These are phyloP conservation scores for Diospyros kaki DNA, from an alignment of 148 eudicot genomes.

Conservation along the genomic window DNA sequence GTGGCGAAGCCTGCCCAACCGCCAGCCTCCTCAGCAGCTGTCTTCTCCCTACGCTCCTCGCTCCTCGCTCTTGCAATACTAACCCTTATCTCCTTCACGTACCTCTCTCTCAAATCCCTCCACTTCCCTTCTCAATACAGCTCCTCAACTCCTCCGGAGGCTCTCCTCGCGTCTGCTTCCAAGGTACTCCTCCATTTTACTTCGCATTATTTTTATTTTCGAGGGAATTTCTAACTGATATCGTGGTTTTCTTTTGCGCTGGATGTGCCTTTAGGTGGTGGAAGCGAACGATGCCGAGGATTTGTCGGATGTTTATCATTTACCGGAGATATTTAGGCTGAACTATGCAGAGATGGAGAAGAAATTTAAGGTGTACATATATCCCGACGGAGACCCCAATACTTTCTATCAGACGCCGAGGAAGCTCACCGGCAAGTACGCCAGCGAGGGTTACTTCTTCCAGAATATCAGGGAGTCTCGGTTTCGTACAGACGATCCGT, in stretches of 20 bases:
- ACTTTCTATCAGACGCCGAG: conserved; percentile 91
- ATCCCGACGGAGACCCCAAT: conserved; percentile 73
- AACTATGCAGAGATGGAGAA: conserved; percentile 76
- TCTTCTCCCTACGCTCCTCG: conserved; percentile 49
- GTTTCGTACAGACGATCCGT: conserved; percentile 76
- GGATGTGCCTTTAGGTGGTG: conserved; percentile 10
- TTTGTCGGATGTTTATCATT: conserved; percentile 49
- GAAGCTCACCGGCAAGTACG: conserved; percentile 85
- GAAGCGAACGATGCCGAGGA: conserved; percentile 18
- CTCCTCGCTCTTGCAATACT: conserved; percentile 59
- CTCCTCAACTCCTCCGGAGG: conserved; percentile 17
- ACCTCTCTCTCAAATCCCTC: conserved; percentile 60
- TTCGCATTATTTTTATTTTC: conserved; percentile 6
- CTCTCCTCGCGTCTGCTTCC: conserved; percentile 11
- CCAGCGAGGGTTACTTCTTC: conserved; percentile 91
- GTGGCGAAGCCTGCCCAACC: conserved; percentile 35
- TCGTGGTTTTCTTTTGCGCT: not conserved
- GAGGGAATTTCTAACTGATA: not conserved
- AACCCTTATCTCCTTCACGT: conserved; percentile 61
- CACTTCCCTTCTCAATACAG: conserved; percentile 29
- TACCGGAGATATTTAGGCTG: conserved; percentile 51
- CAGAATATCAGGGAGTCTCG: conserved; percentile 84
- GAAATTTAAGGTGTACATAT: conserved; percentile 80
- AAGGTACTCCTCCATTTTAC: conserved; percentile 15
- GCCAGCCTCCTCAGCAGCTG: conserved; percentile 28